Evolutionary conservation across 331 rosid species (phyloP), one percentile per base, ranked within the genome.

Genomic region (Quercus tomentella): DNA sequence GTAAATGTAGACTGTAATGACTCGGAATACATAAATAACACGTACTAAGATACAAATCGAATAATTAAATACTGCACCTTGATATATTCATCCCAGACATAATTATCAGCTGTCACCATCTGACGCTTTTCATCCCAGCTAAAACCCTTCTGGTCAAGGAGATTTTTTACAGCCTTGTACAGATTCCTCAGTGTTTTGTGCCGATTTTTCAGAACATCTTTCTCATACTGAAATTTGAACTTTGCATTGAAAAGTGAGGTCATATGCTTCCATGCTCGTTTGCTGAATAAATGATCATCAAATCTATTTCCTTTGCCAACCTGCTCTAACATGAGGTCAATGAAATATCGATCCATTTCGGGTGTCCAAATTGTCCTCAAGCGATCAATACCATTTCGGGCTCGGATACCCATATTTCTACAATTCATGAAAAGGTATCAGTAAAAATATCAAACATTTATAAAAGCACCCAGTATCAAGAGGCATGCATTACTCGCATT

Each of bases 301-400:
- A 86, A 81, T 85, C 58, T 86, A 82, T 78, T 82, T 31, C 89
- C 95, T 61, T 82, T 76, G 49, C 76, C 60, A 77, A 84, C 90
- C 76, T 92, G 92, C 86, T 88, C 90, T 58, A 90, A 37, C 97
- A 92, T 82, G 70, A 92, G 91, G 82, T 86, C 90, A 79, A 92
- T 83, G 81, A 90, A 92, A 84, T 83, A 88, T 4, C 88, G 85
- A 87, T 90, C 93, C 96, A 92, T 92, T 77, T 89, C 96, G 14
- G 92, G 90, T 23, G 91, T 90, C 97, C 97, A 92, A 67, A 89
- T 86, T 11, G 97, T 92, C 78, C 96, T 87, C 49, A 89, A 82
- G 43, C 90, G 93, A 69, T 89, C 91, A 8, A 72, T 83, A 55
- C 84, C 83, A 79, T 73, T 76, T 55, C 74, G 87, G 49, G 82